Evolutionary conservation across 2,329 filamentous ascomycete genomes (phyloP), one percentile per base, ranked within the genome.

Genomic region (Xylariomycetidae sp.): DNA sequence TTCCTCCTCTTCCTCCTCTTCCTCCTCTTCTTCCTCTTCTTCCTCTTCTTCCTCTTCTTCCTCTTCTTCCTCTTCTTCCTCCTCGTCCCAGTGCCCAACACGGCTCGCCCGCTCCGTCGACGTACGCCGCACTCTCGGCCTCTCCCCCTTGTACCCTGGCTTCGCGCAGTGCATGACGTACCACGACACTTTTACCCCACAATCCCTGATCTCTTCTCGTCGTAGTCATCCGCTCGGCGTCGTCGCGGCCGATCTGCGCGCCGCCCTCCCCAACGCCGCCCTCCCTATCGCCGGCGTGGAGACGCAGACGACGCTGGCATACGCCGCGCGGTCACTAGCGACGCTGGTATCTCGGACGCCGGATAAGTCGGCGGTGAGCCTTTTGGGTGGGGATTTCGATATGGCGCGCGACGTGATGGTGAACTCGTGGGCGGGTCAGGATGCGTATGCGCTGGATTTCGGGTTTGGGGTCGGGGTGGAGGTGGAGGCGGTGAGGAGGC

Each of bases 371-470:
- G 38, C 26, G 0, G 26, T 34, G 14, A 37, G 37, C 27, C 31
- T 40, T 23, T 25, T 40, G 5, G 34, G 33, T n/a, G 30, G 18
- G 2, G n/a, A n/a, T n/a, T 33, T 67, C 3, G 57, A 69, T 18
- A 41, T 57, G 0, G 49, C 61, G 0, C 50, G 47, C 0, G 70
- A 75, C 25, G 51, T 77, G 3, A 66, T 69, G 58, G 39, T 78
- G 5, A 76, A 69, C 37, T 77, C 72, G 1, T 79, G 72, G 74
- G 62, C 63, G 1, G 69, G 70, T 32, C 48, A 70, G 3, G 51
- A 62, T 4, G 58, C 54, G 12, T 70, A 68, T 40, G 51, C 61
- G 0, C 51, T 67, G 5, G 67, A 74, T 27, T 77, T 78, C 35
- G 57, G 58, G 0, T 41, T 65, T 2, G 64, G 62, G 0, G 41